phyloP scores from a whole-genome alignment of 2,329 filamentous ascomycete species.

The Passalora sequoiae region DNA sequence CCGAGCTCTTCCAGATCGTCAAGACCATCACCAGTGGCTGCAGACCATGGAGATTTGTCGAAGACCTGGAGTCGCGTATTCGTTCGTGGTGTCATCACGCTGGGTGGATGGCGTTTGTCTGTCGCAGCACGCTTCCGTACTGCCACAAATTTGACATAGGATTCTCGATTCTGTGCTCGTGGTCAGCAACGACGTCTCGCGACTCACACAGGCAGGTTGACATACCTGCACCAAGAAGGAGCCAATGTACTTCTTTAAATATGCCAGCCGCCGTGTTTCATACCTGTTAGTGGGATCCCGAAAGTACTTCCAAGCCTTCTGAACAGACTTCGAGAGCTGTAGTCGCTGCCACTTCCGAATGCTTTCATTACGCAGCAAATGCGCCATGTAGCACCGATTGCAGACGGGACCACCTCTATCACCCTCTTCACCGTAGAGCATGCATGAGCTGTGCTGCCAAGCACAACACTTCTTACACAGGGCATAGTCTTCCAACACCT shows the following conservation, averaged over 20 bases:
- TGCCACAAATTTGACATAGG: conserved; percentile 10
- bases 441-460: conserved; percentile 23
- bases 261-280: conserved; percentile 6
- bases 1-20: conserved; percentile 4
- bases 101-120: too few species aligned
- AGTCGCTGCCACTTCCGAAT: conserved; percentile 44
- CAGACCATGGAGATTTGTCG: neutral
- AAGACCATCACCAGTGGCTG: conserved; percentile 4
- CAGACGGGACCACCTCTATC: conserved; percentile 20
- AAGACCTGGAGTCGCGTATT: neutral
- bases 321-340: conserved; percentile 12
- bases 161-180: conserved; percentile 7
- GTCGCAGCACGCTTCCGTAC: conserved; percentile 1
- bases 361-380: conserved; percentile 35
- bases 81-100: too few species aligned
- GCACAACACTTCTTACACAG: conserved; percentile 20
- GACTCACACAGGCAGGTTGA: neutral
- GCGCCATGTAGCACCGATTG: conserved; percentile 18
- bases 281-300: conserved; percentile 10
- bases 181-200: conserved; percentile 6
- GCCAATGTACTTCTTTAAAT: conserved; percentile 10
- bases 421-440: conserved; percentile 16
- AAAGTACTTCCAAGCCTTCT: conserved; percentile 15
- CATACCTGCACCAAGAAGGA: conserved; percentile 16
- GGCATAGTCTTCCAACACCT: conserved; percentile 12